A percentile compares a stretch with the other conserved stretches of the same genome.
These are phyloP conservation scores for Syzygium malaccense DNA, from an alignment of 441 rosid species.

Conservation along the genomic window DNA sequence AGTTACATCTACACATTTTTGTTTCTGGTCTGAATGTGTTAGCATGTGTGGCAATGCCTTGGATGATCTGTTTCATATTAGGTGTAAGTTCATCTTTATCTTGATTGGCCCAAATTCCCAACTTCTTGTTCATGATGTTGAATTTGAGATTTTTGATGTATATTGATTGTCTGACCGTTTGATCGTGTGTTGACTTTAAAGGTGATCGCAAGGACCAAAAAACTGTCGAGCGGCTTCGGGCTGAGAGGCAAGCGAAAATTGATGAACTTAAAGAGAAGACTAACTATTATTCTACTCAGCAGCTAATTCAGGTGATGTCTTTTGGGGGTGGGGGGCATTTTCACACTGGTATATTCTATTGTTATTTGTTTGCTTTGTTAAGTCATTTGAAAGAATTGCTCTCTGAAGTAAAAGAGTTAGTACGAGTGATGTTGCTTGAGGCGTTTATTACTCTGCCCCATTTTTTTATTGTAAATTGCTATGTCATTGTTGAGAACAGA, in stretches of 20 bases:
- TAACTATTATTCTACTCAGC: slow-evolving; percentile 86
- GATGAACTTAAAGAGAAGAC: slow-evolving; percentile 91
- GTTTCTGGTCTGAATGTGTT: neutral
- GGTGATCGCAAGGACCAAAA: slow-evolving; percentile 86
- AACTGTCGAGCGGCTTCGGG: slow-evolving; percentile 72
- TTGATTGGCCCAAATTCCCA: neutral
- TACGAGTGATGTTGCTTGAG: neutral
- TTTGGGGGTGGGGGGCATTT: neutral
- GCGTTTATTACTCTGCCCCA: neutral
- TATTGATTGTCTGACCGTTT: neutral
- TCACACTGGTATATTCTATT: neutral
- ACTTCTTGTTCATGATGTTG: neutral
- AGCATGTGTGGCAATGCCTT: neutral
- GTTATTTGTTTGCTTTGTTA: neutral
- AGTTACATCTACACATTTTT: neutral
- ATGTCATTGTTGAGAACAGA: neutral
- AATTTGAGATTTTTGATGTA: neutral
- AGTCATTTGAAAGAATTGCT: neutral
- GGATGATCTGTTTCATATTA: neutral
- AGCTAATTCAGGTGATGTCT: slow-evolving; percentile 73
- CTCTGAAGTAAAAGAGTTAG: neutral
- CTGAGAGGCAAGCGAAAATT: slow-evolving; percentile 84
- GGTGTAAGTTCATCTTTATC: neutral
- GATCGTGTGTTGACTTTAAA: slow-evolving; percentile 16
- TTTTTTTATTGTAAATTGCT: neutral